Evolutionary conservation across 768 basidiomycete species (phyloP), one percentile per base, ranked within the genome.

Genomic region (Tulasnella sp.): DNA sequence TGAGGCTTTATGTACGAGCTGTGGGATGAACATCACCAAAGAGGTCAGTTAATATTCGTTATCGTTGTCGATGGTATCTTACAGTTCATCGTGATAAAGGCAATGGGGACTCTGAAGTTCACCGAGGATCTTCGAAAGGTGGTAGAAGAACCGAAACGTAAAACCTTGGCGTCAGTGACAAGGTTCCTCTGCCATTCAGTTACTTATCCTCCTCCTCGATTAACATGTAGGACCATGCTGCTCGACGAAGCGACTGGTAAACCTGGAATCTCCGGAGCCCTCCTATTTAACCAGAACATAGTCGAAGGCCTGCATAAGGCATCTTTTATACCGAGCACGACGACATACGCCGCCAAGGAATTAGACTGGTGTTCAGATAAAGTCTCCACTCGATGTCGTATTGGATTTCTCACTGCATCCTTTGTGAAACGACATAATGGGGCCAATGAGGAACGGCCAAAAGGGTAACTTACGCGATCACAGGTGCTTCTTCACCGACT

Each of bases 81-180:
- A 67, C 26, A 16, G 5, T 67, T 5, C n/a, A 29, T 13, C 6
- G 5, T 67, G 61, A 29, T 32, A 15, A 1, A 67, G 61, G 67
- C 29, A 37, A 70, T 39, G 75, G 75, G 3, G 37, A 61, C 55
- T 32, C 55, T 39, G 55, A 76, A 44, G 23, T 46, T 40, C 26
- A 40, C 48, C 35, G 35, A 35, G 57, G 46, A 26, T 6, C 75
- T 39, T 29, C 16, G n/a, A 35, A 57, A 32, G 48, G 51, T 48
- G 39, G 39, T 51, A 57, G 35, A 46, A 13, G 26, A 67, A 29
- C 74, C 3, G 20, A 51, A 16, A 48, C 20, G 7, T 73, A 76
- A 55, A 51, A 48, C 61, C 72, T 61, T 44, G 77, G 80, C 77
- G 79, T 79, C 7, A 35, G 79, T 67, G 61, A 13, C 26, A 67